phyloP scores from a whole-genome alignment of 2,329 filamentous ascomycete genomes.

The Apiospora sp. region DNA sequence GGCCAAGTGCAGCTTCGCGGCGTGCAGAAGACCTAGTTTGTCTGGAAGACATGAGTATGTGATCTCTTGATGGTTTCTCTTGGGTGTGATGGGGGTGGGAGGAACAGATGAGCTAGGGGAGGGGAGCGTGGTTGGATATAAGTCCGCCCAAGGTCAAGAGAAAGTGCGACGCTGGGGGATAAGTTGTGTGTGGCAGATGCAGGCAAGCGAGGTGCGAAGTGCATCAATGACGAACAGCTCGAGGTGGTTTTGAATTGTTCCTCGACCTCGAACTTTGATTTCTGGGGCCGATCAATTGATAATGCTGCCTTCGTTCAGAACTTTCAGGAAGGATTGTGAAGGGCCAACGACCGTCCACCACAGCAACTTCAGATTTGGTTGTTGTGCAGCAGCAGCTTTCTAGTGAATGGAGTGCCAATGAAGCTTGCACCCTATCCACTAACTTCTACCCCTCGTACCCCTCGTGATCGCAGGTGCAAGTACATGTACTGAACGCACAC shows the following conservation, averaged over 20 bases:
- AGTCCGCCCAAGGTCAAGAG: slow-evolving; percentile 1
- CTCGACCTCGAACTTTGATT: not conserved
- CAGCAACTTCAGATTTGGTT: slow-evolving; percentile 7
- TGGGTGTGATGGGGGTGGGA: not conserved
- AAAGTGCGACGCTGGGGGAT: slow-evolving; percentile 14
- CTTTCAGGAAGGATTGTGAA: slow-evolving; percentile 3
- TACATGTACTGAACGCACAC: slow-evolving; percentile 10
- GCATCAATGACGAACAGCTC: not conserved
- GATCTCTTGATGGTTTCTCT: slow-evolving; percentile 23
- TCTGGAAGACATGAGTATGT: slow-evolving; percentile 91
- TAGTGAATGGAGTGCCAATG: slow-evolving; percentile 9
- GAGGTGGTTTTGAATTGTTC: not conserved
- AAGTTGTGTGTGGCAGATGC: slow-evolving; percentile 12
- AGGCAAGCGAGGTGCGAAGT: slow-evolving; percentile 7
- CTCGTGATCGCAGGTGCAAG: slow-evolving; percentile 12
- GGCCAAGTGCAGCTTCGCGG: slow-evolving; percentile 67
- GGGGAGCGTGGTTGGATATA: not conserved
- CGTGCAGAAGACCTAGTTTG: slow-evolving; percentile 94
- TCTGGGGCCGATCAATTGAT: not conserved
- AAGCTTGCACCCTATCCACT: slow-evolving; percentile 18
- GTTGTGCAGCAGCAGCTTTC: slow-evolving; percentile 8
- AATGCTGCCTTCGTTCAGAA: slow-evolving; percentile 3
- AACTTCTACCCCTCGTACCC: slow-evolving; percentile 18
- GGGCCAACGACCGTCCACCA: not conserved
- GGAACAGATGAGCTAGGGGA: not conserved